Conservation (phyloP, 306 rosid species). For the apple (Malus domestica) region ASM211411v1 NC_041802.1:31933501-31934000, state of each 20-base stretch:
- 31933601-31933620: not conserved
- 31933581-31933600: not conserved
- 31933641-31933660: not conserved
- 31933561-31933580: not conserved
- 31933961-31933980: slow-evolving; percentile 52
- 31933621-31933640: not conserved
- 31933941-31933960: slow-evolving; percentile 63
- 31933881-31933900: slow-evolving; percentile 47
- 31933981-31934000: slow-evolving; percentile 34
- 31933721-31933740: slow-evolving; percentile 61
- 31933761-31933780: slow-evolving; percentile 56
- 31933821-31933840: slow-evolving; percentile 69
- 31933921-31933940: slow-evolving; percentile 52
- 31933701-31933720: slow-evolving; percentile 60
- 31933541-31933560: not conserved
- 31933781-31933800: slow-evolving; percentile 44
- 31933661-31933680: not conserved
- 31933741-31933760: slow-evolving; percentile 61
- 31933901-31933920: slow-evolving; percentile 45
- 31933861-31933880: slow-evolving; percentile 26
- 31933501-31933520: not conserved
- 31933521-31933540: not conserved
- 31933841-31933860: slow-evolving; percentile 63
- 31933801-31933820: slow-evolving; percentile 59
- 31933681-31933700: slow-evolving; percentile 54